Percentiles rank a stretch among this genome's conserved stretches.
Conservation (phyloP, 257 asterid species). For the Marsdenia floribunda region DNA sequence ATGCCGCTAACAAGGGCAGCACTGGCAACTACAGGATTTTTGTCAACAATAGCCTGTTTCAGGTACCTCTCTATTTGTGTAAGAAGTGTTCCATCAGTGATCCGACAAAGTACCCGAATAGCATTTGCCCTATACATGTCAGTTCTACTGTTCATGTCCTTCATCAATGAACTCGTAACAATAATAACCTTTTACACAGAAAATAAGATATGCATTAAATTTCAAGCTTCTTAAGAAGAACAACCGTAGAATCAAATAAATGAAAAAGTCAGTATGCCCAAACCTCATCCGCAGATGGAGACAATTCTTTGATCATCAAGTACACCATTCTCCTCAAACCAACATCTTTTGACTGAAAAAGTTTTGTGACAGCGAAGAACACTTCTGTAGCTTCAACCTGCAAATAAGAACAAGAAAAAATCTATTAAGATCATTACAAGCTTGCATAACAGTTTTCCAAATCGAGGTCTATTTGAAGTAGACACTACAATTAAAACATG, state of each 20-base stretch:
- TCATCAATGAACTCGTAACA: conserved; percentile 97
- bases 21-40: conserved; percentile 92
- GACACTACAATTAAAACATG: neutral
- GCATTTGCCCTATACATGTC: conserved; percentile 98
- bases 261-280: conserved; percentile 5
- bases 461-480: neutral
- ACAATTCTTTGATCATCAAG: conserved; percentile 89
- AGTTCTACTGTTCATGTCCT: conserved; percentile 96
- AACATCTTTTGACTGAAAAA: conserved; percentile 82
- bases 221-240: conserved; percentile 16
- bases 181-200: conserved; percentile 69
- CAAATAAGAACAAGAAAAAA: conserved; percentile 8
- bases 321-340: conserved; percentile 97
- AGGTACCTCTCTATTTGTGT: conserved; percentile 93
- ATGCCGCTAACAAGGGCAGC: conserved; percentile 96
- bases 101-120: conserved; percentile 88
- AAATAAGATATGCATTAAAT: conserved; percentile 22
- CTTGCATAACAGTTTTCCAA: neutral
- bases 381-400: conserved; percentile 91
- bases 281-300: conserved; percentile 95
- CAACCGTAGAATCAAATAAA: neutral
- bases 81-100: conserved; percentile 85
- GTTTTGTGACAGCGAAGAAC: conserved; percentile 88
- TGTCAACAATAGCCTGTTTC: conserved; percentile 96
- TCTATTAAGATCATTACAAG: neutral